Evolutionary conservation across 2,329 filamentous ascomycete genomes (phyloP).

Genomic region (Fusarium piperis): DNA sequence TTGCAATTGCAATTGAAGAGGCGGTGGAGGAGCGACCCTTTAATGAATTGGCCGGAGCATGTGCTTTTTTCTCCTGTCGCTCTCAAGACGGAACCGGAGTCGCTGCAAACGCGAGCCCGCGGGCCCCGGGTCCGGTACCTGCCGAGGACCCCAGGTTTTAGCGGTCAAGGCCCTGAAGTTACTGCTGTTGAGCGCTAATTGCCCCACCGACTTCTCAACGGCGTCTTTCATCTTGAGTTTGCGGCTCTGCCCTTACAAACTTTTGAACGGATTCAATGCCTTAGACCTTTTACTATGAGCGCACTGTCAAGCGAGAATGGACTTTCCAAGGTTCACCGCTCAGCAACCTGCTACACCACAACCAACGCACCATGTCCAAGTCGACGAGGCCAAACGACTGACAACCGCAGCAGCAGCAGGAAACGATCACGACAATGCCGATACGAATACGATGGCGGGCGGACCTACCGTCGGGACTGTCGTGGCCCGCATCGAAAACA

Average conservation of each 20-base stretch:
- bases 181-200: neutral
- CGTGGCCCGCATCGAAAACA: constrained; percentile 49
- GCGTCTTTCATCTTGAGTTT: neutral
- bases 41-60: constrained; percentile 13
- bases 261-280: neutral
- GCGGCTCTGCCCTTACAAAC: constrained; percentile 1
- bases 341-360: constrained; percentile 17
- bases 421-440: neutral
- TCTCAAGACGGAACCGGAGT: constrained; percentile 16
- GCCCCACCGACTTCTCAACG: neutral
- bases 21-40: constrained; percentile 20
- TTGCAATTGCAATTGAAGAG: constrained; percentile 25
- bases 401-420: neutral
- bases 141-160: constrained; percentile 22
- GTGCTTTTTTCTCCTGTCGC: constrained; percentile 24
- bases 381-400: neutral
- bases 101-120: constrained; percentile 9
- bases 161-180: constrained; percentile 35
- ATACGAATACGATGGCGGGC: constrained; percentile 39
- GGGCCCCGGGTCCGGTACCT: constrained; percentile 19
- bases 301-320: neutral
- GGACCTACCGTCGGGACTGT: constrained; percentile 35
- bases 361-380: constrained; percentile 4
- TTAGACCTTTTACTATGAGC: neutral
- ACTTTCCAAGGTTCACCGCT: neutral